Base-by-base conservation (phyloP, 2,329 filamentous ascomycete species). In the Hypoxylon sp. region DNA sequence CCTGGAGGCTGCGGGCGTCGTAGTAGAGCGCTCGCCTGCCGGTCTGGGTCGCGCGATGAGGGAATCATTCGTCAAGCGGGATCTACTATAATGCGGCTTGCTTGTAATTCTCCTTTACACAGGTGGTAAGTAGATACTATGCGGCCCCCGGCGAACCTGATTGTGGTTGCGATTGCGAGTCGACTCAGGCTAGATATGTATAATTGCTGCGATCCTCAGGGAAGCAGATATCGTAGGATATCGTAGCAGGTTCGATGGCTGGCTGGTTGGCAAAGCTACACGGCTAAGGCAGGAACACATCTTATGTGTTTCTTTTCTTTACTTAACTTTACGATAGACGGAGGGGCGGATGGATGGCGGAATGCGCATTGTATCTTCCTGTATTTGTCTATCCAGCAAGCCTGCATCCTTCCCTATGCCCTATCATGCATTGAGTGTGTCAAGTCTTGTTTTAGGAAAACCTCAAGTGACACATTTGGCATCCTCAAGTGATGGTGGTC, bases 1-100 rank as follows among this genome's bases (percentile, higher is more conserved):
- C 66, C 89, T 99, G 64, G 91, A 98, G 85, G 86, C 87, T 69
- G 95, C 95, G 67, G 95, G 95, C 79, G 95, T 98, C 74, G 88
- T 97, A 74, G 95, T 99, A 71, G 94, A 98, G 89, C 90, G 93
- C 80, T 97, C 92, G 75, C 94, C 95, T 69, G 95, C 95, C 71
- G 82, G 88, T 72, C 87, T 99, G 74, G 95, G 95, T 79, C 97
- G 97, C 88, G 91, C 93, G 64, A 85, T 99, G 75, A 92, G 96
- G 78, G 90, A 92, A 69, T 92, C 98, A 85, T 99, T 99, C 79
- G 93, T 98, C 79, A 93, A 93, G 86, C 89, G 92, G 70, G 95
- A 99, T 82, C 84, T 99, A 79, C 88, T 99, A 84, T 99, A 92
- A 86, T 11, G 67, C 64, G 56, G 22, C 56, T 28, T 39, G 26